These are phyloP conservation scores for Aaosphaeria pasadenensis DNA, from an alignment of 2,329 filamentous ascomycete genomes.

Conservation along the genomic window DNA sequence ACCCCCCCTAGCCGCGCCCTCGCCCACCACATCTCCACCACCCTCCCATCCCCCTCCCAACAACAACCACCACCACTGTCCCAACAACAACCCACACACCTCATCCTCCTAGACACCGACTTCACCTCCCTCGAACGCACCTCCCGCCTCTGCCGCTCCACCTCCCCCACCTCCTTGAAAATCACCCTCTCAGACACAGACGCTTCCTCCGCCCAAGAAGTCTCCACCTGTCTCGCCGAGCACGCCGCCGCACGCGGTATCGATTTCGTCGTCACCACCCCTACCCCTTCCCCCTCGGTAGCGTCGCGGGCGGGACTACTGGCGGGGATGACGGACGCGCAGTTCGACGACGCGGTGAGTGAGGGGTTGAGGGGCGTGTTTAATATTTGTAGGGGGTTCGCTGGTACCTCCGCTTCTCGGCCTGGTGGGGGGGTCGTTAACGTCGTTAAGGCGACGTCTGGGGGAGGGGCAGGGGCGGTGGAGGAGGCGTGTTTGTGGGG, in stretches of 20 bases:
- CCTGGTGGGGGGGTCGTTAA: constrained; percentile 24
- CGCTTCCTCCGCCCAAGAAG: too few species aligned
- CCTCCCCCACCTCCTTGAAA: too few species aligned
- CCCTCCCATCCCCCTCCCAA: constrained; percentile 1
- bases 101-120: constrained; percentile 32
- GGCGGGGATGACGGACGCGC: constrained; percentile 43
- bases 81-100: neutral
- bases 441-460: constrained; percentile 24
- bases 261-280: constrained; percentile 40
- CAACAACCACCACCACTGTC: constrained; percentile 1
- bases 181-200: too few species aligned
- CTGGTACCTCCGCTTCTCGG: constrained; percentile 36
- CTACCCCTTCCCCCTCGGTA: constrained; percentile 45
- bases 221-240: constrained; percentile 33
- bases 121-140: constrained; percentile 47
- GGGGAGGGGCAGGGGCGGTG: constrained; percentile 20
- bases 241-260: constrained; percentile 32
- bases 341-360: constrained; percentile 46
- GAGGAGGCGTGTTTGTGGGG: constrained; percentile 32
- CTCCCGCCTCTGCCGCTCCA: constrained; percentile 5
- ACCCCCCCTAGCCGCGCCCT: too few species aligned
- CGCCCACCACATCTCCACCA: too few species aligned
- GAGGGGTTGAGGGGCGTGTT: constrained; percentile 47
- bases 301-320: constrained; percentile 48
- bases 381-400: constrained; percentile 39